Evolutionary conservation across 2,329 filamentous ascomycete species (phyloP), one percentile per base, ranked within the genome.

Genomic region (Nothomitra cinnamomea): DNA sequence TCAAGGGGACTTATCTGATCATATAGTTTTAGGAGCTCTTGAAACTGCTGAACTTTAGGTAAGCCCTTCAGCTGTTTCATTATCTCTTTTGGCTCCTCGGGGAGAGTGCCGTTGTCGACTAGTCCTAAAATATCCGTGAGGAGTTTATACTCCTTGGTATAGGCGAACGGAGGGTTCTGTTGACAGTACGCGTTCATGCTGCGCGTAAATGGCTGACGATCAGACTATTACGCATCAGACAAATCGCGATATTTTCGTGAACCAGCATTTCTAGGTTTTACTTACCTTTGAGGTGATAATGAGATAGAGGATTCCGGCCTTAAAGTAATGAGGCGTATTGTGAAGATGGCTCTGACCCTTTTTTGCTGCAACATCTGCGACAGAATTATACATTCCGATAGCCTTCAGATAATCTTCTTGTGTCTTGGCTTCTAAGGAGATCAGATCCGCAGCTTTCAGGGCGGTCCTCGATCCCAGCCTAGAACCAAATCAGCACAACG

Each of bases 1-100:
- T 95, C 89, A 63, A 96, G 71, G 74, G 92, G 92, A 71, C 82
- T 92, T 71, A 95, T 75, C 71, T 94, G 86, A 66, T 95, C 88
- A 64, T 80, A 96, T n/a, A n/a, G n/a, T n/a, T n/a, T n/a, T n/a
- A n/a, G n/a, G n/a, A n/a, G n/a, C n/a, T n/a, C n/a, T n/a, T n/a
- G n/a, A n/a, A n/a, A n/a, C n/a, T n/a, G n/a, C n/a, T n/a, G n/a
- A n/a, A n/a, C n/a, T n/a, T n/a, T n/a, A n/a, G n/a, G n/a, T n/a
- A n/a, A n/a, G n/a, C n/a, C n/a, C n/a, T n/a, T n/a, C n/a, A n/a
- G n/a, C n/a, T n/a, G n/a, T n/a, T n/a, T n/a, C n/a, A n/a, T n/a
- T n/a, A n/a, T n/a, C n/a, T n/a, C n/a, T n/a, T 85, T 94, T 58
- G 92, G 69, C 66, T 89, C 88, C 64, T 94, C 87, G 21, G 83